A percentile compares a stretch with the other conserved stretches of the same genome.
These are phyloP conservation scores for Tricholoma flavovirens DNA, from an alignment of 768 basidiomycete genomes.

Conservation along the genomic window DNA sequence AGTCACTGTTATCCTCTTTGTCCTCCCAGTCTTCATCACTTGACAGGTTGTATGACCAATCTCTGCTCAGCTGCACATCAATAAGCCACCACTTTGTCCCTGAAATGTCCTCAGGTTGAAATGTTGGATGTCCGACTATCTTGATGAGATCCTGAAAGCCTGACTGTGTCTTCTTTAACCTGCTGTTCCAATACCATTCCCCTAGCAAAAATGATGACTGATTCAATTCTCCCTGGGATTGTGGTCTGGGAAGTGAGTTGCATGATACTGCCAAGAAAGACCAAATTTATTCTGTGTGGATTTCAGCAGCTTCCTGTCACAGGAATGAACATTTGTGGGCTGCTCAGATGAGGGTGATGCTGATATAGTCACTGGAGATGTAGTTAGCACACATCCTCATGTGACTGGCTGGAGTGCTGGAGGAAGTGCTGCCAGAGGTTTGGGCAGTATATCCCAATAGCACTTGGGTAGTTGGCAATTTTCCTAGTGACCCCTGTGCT, in stretches of 20 bases:
- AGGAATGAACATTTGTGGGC: background rate
- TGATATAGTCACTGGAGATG: background rate
- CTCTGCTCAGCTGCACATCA: conserved; percentile 1
- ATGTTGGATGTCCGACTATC: conserved; percentile 3
- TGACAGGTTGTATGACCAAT: background rate
- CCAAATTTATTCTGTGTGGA: background rate
- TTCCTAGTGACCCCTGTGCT: background rate
- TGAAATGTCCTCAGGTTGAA: conserved; percentile 7
- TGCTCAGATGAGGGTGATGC: background rate
- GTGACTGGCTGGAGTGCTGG: background rate
- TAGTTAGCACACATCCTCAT: background rate
- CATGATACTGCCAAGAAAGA: background rate
- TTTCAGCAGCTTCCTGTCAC: background rate
- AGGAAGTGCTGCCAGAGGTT: background rate
- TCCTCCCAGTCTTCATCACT: background rate
- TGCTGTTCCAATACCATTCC: too few species aligned
- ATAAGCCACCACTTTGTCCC: conserved; percentile 7
- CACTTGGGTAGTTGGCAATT: background rate
- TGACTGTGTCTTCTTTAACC: conserved; percentile 1
- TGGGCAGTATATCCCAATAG: background rate
- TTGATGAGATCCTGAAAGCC: conserved; percentile 7
- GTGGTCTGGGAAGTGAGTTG: background rate
- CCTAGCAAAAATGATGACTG: conserved; percentile 7
- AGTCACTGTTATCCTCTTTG: conserved; percentile 10
- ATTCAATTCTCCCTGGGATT: conserved; percentile 1